Percentiles rank a stretch among this genome's conserved stretches.
Evolutionary conservation across 495 filamentous ascomycete species (phyloP).

Genomic region (Parathielavia appendiculata): DNA sequence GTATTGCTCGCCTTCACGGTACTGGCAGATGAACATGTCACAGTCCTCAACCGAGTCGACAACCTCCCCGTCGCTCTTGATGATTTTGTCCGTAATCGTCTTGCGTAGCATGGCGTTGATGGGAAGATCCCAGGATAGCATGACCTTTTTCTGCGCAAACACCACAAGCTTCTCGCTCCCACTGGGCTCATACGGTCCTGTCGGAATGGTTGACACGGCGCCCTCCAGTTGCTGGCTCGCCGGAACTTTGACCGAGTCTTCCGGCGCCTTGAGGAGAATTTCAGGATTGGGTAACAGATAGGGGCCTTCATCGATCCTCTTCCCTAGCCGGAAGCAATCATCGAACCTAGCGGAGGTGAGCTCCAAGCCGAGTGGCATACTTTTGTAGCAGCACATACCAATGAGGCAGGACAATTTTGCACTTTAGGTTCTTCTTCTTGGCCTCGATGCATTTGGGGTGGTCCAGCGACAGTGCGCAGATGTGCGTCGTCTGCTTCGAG

Average conservation of each 20-base stretch:
- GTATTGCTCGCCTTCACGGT: slow-evolving; percentile 76
- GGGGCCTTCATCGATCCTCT: slow-evolving; percentile 78
- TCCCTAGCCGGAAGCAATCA: slow-evolving; percentile 87
- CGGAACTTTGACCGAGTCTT: slow-evolving; percentile 51
- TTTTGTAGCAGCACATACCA: slow-evolving; percentile 53
- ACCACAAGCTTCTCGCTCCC: slow-evolving; percentile 48
- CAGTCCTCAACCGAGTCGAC: slow-evolving; percentile 63
- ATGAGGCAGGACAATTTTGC: slow-evolving; percentile 89
- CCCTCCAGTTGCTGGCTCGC: slow-evolving; percentile 62
- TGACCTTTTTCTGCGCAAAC: slow-evolving; percentile 59
- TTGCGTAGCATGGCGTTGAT: slow-evolving; percentile 59
- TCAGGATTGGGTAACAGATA: slow-evolving; percentile 86
- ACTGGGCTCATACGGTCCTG: slow-evolving; percentile 34
- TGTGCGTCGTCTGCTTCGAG: slow-evolving; percentile 72
- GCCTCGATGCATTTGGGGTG: slow-evolving; percentile 64
- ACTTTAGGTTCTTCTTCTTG: slow-evolving; percentile 55
- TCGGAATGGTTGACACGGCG: slow-evolving; percentile 63
- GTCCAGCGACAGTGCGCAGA: slow-evolving; percentile 77
- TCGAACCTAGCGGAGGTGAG: slow-evolving; percentile 64
- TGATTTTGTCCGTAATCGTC: slow-evolving; percentile 65
- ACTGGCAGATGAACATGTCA: slow-evolving; percentile 80
- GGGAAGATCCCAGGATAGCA: slow-evolving; percentile 65
- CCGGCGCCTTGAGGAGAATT: slow-evolving; percentile 54
- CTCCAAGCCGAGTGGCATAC: slow-evolving; percentile 1
- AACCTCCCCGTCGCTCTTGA: slow-evolving; percentile 61